Conservation (phyloP, 148 eudicot species). For the Rheum nobile region DNA sequence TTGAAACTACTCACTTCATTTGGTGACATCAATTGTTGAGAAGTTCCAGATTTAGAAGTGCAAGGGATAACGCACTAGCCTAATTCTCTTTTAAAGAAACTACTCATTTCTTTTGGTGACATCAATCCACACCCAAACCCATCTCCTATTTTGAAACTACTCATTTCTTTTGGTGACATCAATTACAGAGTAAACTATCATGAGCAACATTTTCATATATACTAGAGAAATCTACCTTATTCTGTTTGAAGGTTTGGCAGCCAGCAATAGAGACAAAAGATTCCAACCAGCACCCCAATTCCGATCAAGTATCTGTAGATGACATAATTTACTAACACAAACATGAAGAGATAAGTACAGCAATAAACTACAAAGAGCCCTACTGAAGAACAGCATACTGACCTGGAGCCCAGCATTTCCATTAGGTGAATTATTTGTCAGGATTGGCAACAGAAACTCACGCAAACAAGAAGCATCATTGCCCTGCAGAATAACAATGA, state of each 20-base stretch:
- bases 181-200: background rate
- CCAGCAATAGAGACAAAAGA: constrained; percentile 68
- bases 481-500: constrained; percentile 34
- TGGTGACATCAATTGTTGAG: background rate
- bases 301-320: constrained; percentile 79
- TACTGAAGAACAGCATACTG: constrained; percentile 13
- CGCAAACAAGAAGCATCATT: constrained; percentile 92
- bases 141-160: too few species aligned
- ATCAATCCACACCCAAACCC: too few species aligned
- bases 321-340: constrained; percentile 3
- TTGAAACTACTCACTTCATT: background rate
- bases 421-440: constrained; percentile 46
- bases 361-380: background rate
- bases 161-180: background rate
- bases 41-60: background rate
- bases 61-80: background rate
- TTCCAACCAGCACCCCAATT: constrained; percentile 99
- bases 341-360: background rate
- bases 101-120: too few species aligned
- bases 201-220: background rate
- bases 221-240: constrained; percentile 40
- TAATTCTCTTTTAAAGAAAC: too few species aligned
- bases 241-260: constrained; percentile 69
- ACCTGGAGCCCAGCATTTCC: constrained; percentile 89
- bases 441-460: constrained; percentile 64